Evolutionary conservation across 2,329 filamentous ascomycete genomes (phyloP), one percentile per base, ranked within the genome.

Genomic region (Orbilia oligospora): DNA sequence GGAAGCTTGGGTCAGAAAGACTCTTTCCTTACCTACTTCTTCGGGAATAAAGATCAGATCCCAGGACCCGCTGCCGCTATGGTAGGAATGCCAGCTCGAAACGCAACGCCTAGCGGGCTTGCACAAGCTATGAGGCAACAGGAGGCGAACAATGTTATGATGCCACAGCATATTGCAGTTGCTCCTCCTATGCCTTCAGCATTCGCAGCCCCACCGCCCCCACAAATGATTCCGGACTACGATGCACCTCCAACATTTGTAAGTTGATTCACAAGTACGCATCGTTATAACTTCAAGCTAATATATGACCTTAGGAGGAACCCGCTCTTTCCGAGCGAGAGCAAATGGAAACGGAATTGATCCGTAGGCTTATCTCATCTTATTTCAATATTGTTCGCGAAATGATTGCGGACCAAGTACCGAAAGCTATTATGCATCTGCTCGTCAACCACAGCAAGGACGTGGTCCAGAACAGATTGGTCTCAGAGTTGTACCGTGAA

Each of bases 371-470:
- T 71, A 99, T 99, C 84, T 97, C 93, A 36, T 97, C 94, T 0
- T 99, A 99, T 87, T 99, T 99, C 88, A 97, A 97, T 85, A 99
- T 99, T 83, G 96, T 99, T 56, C 93, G 96, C 80, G 96, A 99
- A 86, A 95, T 93, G n/a, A 97, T 97, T 82, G 95, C 95, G 53
- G 96, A 99, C 84, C 95, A 98, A 86, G 96, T 99, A 10, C 96
- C 96, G 81, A 99, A 99, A 86, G 96, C 96, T 4, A 92, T 99
- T 82, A 99, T 99, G 96, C 96, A 99, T 84, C 89, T 99, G 56
- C 89, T 99, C 38, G 96, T 99, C 83, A 99, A 99, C 85, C 93
- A 97, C 87, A 97, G 93, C 86, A 97, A 98, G 85, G 96, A 99
- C 81, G 95, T 95, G 12, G 94, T 99, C 36, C 96, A 99, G 85